Conservation (phyloP, 352 stramenopile species). For the Pythium insidiosum region DNA sequence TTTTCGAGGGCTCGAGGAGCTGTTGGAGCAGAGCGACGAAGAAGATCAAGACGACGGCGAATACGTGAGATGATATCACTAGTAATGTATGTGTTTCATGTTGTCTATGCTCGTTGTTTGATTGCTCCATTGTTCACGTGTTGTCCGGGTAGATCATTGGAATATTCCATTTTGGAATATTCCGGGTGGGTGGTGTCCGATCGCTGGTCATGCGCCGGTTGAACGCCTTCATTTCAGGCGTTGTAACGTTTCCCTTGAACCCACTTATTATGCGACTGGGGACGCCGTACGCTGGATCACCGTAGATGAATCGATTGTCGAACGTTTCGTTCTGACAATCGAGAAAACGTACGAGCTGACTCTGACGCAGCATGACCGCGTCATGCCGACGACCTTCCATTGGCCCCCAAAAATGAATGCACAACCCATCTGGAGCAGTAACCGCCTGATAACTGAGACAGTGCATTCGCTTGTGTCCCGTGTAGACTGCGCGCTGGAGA, state of each 20-base stretch:
- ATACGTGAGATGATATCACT: too few relatives aligned
- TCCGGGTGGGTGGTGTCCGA: too few relatives aligned
- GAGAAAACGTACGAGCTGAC: not conserved
- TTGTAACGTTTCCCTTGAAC: conserved; percentile 6
- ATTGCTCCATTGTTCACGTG: too few relatives aligned
- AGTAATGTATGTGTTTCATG: too few relatives aligned
- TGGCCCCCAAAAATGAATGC: conserved; percentile 10
- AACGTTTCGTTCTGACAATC: not conserved
- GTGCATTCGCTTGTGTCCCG: conserved; percentile 12
- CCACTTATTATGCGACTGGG: not conserved
- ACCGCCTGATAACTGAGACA: conserved; percentile 13
- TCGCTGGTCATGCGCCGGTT: conserved; percentile 13
- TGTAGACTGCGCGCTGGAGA: conserved; percentile 2
- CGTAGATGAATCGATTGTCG: conserved; percentile 3
- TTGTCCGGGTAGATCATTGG: too few relatives aligned
- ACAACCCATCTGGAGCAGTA: conserved; percentile 12
- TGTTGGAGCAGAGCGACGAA: too few relatives aligned
- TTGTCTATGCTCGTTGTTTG: too few relatives aligned
- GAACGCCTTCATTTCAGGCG: not conserved
- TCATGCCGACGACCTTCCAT: conserved; percentile 11
- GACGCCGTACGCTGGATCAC: conserved; percentile 12
- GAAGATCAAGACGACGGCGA: too few relatives aligned
- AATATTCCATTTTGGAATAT: too few relatives aligned
- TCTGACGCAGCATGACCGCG: conserved; percentile 7
- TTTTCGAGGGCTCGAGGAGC: too few relatives aligned